A percentile compares a stretch with the other conserved stretches of the same genome.
phyloP scores from a whole-genome alignment of 768 basidiomycete genomes.

The Xerocomus potaroensis region DNA sequence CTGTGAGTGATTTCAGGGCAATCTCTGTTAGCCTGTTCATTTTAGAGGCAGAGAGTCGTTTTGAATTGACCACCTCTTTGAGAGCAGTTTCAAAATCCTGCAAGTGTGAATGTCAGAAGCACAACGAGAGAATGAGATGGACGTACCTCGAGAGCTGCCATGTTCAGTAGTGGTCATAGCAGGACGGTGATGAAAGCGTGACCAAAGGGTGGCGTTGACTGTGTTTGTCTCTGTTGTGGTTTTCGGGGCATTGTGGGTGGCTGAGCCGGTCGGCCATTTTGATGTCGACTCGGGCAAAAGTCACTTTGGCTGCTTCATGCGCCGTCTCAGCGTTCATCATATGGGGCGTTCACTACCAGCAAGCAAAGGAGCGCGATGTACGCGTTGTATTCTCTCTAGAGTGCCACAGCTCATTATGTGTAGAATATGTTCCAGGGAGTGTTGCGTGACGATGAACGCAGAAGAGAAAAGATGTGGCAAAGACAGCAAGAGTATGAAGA shows the following conservation, averaged over 20 bases:
- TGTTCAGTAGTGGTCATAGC: conserved; percentile 23
- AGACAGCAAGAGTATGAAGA: conserved; percentile 58
- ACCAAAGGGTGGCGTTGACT: conserved; percentile 9
- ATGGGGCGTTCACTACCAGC: conserved; percentile 88
- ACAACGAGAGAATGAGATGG: neutral
- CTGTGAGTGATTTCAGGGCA: conserved; percentile 74
- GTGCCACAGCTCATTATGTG: conserved; percentile 7
- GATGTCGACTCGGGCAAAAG: conserved; percentile 70
- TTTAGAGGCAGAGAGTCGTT: conserved; percentile 83
- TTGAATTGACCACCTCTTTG: conserved; percentile 77
- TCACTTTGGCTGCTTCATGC: conserved; percentile 66
- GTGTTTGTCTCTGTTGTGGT: conserved; percentile 42
- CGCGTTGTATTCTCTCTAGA: neutral
- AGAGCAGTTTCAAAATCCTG: conserved; percentile 80
- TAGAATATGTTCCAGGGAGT: conserved; percentile 94
- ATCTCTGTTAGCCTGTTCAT: conserved; percentile 74
- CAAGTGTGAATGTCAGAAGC: conserved; percentile 6
- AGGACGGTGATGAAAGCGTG: conserved; percentile 7
- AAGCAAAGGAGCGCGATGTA: conserved; percentile 79
- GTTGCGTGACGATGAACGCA: conserved; percentile 79
- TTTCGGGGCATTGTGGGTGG: neutral
- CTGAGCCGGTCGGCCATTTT: conserved; percentile 6
- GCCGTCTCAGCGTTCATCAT: conserved; percentile 64
- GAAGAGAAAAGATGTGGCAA: conserved; percentile 64
- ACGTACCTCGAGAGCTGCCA: conserved; percentile 43